These are phyloP conservation scores for Chlamydomonas reinhardtii DNA, from an alignment of 163 green algal genomes.

Conservation along the genomic window DNA sequence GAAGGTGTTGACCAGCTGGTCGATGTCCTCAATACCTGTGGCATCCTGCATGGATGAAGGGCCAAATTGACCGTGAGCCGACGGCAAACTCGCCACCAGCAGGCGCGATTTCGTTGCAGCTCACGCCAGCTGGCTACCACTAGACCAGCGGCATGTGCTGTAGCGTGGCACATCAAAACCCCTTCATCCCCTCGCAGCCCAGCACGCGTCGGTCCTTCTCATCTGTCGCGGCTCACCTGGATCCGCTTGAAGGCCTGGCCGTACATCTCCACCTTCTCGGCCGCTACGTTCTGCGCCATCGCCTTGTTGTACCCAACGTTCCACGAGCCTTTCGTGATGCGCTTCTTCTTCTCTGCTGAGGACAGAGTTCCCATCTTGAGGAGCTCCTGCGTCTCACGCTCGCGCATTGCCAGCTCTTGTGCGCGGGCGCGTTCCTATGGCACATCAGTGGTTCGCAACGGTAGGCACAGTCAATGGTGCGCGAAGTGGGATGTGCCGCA, in stretches of 20 bases:
- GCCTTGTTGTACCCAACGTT: constrained; percentile 66
- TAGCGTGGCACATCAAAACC: too few relatives aligned
- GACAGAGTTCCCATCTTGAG: constrained; percentile 55
- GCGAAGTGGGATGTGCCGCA: too few relatives aligned
- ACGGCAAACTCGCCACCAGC: too few relatives aligned
- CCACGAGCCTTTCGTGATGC: constrained; percentile 55
- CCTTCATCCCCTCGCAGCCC: too few relatives aligned
- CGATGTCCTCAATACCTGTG: constrained; percentile 83
- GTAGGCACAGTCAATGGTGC: neutral
- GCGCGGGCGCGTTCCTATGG: constrained; percentile 56
- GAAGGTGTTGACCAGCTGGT: constrained; percentile 86
- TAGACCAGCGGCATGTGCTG: too few relatives aligned
- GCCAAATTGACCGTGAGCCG: too few relatives aligned
- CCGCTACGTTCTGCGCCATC: constrained; percentile 71
- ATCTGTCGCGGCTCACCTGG: constrained; percentile 69
- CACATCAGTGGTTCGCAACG: neutral
- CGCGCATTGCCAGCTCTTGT: constrained; percentile 78
- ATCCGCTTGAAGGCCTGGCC: constrained; percentile 88
- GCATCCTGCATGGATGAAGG: constrained; percentile 47
- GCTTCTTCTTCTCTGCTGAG: constrained; percentile 57
- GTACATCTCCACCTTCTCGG: constrained; percentile 85
- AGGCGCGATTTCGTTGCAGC: too few relatives aligned
- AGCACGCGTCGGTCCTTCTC: too few relatives aligned
- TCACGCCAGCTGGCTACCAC: too few relatives aligned
- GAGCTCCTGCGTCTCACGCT: constrained; percentile 81